These are phyloP conservation scores for Pyrrhoderma lamaoense DNA, from an alignment of 1,284 basidiomycete species.

Conservation along the genomic window DNA sequence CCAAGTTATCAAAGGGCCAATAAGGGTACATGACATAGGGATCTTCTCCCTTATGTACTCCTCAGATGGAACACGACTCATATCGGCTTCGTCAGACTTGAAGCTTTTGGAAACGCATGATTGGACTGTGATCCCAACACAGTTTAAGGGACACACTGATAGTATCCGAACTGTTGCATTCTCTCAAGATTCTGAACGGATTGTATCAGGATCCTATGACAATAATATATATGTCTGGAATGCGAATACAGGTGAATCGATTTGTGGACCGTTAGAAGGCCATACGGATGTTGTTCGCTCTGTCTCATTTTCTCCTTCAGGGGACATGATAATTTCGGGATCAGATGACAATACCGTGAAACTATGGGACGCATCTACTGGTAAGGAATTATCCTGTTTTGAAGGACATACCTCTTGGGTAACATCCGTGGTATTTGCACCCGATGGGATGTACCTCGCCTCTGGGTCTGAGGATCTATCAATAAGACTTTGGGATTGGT, in stretches of 20 bases:
- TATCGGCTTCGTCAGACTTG: constrained; percentile 15
- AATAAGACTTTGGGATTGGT: constrained; percentile 3
- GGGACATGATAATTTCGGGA: constrained; percentile 1
- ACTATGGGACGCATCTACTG: background rate
- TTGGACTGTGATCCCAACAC: no score
- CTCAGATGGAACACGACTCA: constrained; percentile 14
- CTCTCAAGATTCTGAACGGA: constrained; percentile 2
- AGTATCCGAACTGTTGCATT: background rate
- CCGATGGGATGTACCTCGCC: constrained; percentile 2
- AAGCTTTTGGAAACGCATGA: no score
- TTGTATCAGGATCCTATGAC: constrained; percentile 6
- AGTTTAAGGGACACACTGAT: background rate
- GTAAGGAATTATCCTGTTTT: background rate
- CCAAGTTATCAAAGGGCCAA: background rate
- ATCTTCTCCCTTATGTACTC: constrained; percentile 20
- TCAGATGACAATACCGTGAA: constrained; percentile 4
- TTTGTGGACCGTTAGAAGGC: background rate
- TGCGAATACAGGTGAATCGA: background rate
- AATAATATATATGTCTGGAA: constrained; percentile 2
- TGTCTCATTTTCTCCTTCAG: constrained; percentile 8
- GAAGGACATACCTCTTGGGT: background rate
- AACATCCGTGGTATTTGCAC: background rate
- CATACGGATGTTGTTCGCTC: background rate
- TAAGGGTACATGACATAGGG: constrained; percentile 14
- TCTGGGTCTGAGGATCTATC: background rate